phyloP scores from a whole-genome alignment of 2,329 filamentous ascomycete species.

The Davidsoniella australis region DNA sequence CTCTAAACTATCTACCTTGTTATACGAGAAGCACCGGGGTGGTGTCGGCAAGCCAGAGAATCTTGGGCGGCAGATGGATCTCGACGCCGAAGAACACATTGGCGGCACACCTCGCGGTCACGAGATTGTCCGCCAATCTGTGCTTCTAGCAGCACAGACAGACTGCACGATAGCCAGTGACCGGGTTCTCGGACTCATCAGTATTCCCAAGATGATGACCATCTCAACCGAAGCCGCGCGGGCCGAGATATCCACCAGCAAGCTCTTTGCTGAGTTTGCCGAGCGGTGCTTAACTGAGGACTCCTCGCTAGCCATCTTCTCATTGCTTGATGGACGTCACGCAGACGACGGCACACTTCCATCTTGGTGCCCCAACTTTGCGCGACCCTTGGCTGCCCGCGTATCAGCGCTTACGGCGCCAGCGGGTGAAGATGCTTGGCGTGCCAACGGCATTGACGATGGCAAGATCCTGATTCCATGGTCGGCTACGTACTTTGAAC shows the following conservation, averaged over 20 bases:
- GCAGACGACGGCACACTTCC: constrained; percentile 4
- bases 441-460: constrained; percentile 10
- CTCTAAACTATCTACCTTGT: not conserved
- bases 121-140: not conserved
- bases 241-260: constrained; percentile 2
- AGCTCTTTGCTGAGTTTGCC: constrained; percentile 7
- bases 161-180: constrained; percentile 9
- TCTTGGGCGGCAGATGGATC: constrained; percentile 1
- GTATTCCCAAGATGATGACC: constrained; percentile 6
- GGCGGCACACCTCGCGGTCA: constrained; percentile 3
- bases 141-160: constrained; percentile 4
- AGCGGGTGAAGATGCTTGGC: not conserved
- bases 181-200: constrained; percentile 7
- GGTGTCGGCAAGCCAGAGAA: constrained; percentile 1
- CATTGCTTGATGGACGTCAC: constrained; percentile 10
- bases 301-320: constrained; percentile 6
- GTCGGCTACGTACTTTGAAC: constrained; percentile 12
- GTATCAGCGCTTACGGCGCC: not conserved
- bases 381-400: constrained; percentile 4
- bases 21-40: constrained; percentile 1
- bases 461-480: constrained; percentile 8
- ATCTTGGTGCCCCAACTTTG: constrained; percentile 12
- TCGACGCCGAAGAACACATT: not conserved
- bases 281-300: constrained; percentile 9
- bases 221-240: constrained; percentile 1